Base-by-base conservation (phyloP, 2,329 filamentous ascomycete genomes). In the Alternaria conjuncta region DNA sequence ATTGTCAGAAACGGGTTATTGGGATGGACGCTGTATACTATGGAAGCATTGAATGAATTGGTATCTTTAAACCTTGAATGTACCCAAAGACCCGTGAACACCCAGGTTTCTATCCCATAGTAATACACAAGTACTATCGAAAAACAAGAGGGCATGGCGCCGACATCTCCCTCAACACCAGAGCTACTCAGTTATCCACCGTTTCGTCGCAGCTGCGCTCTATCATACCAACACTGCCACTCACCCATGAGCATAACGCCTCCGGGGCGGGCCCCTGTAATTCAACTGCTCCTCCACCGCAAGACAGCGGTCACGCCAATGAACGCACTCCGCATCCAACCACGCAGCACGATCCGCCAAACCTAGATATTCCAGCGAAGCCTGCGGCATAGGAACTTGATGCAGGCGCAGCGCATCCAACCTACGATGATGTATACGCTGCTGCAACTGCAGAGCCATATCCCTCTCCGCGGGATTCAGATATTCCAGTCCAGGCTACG, bases 51-150 rank as follows among this genome's bases (percentile, higher is more conserved):
- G 54, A 67, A 56, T 61, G 26, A 57, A 64, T 57, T 66, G 65
- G 68, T 69, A 71, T 70, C 68, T 67, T 58, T 63, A 59, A 59
- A 65, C 45, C 53, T 47, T 61, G 49, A 57, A 21, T 45, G 49
- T 46, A 61, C 54, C 30, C 32, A 28, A n/a, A 57, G 32, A 46
- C 13, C 13, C 28, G 20, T 57, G 45, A 49, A 44, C 32, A 36
- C 53, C 15, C 21, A 20, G 10, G 7, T 18, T 23, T 47, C 32
- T 28, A 50, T 50, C 44, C 54, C 45, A 43, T 61, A 61, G n/a
- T 51, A 36, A 44, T 57, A 57, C 53, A 57, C 12, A 23, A 28
- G 23, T 23, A 41, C 11, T 15, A 12, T 21, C 15, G 12, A 47
- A 28, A 49, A 43, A 28, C 20, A 28, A 11, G 11, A 28, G 12